Evolutionary conservation across 768 basidiomycete genomes (phyloP).

Genomic region (Imleria badia): DNA sequence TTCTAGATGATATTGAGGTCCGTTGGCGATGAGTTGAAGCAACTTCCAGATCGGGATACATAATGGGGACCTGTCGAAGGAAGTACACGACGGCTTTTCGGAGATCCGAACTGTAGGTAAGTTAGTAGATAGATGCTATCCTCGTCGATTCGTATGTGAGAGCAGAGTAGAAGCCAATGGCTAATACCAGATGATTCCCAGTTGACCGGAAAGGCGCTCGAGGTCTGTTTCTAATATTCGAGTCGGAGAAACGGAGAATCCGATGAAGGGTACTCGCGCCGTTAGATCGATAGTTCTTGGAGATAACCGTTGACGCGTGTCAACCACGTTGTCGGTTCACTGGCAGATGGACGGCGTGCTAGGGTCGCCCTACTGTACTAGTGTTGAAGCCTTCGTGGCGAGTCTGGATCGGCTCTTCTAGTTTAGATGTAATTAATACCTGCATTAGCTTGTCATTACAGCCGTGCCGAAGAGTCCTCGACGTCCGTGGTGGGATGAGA

Average conservation of each 20-base stretch:
- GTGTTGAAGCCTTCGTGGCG: constrained; percentile 3
- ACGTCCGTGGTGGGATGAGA: too few relatives aligned
- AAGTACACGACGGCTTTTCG: constrained; percentile 1
- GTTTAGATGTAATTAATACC: background rate
- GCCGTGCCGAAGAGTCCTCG: background rate
- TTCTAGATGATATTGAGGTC: constrained; percentile 20
- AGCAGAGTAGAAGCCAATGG: background rate
- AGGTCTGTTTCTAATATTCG: background rate
- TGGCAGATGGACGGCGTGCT: background rate
- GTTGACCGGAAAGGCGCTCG: background rate
- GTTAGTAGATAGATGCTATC: background rate
- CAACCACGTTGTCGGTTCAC: constrained; percentile 12
- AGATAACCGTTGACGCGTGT: constrained; percentile 15
- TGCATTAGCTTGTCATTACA: background rate
- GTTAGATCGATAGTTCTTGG: constrained; percentile 9
- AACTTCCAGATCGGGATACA: constrained; percentile 11
- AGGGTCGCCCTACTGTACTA: background rate
- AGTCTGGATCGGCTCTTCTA: background rate
- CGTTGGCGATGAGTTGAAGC: constrained; percentile 2
- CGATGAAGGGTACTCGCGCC: background rate
- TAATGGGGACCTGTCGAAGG: background rate
- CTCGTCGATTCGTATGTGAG: background rate
- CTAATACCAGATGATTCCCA: background rate
- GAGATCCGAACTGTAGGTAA: constrained; percentile 1
- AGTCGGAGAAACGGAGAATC: background rate